phyloP scores from a whole-genome alignment of 495 filamentous ascomycete species.

The Chlorociboria aeruginascens region DNA sequence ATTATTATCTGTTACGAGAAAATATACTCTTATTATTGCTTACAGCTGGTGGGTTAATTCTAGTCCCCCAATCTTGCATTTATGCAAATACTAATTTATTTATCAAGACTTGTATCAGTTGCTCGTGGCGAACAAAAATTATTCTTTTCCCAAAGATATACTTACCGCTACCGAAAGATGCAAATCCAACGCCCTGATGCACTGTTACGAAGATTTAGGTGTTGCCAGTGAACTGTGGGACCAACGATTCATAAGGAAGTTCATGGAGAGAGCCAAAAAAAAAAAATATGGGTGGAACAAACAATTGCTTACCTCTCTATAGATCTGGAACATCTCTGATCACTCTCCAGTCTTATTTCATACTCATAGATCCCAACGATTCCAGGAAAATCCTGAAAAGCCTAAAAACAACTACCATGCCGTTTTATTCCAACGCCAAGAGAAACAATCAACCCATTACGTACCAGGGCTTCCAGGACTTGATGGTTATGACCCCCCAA shows the following conservation, averaged over 20 bases:
- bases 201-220: slow-evolving; percentile 95
- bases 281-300: slow-evolving; percentile 65
- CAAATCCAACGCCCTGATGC: slow-evolving; percentile 92
- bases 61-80: background rate
- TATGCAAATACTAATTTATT: background rate
- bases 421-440: too few relatives aligned
- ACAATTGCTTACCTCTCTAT: too few relatives aligned
- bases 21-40: slow-evolving; percentile 88
- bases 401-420: too few relatives aligned
- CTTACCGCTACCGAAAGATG: slow-evolving; percentile 96
- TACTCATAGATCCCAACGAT: too few relatives aligned
- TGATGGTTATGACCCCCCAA: too few relatives aligned
- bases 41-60: slow-evolving; percentile 61
- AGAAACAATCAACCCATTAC: too few relatives aligned
- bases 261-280: slow-evolving; percentile 45
- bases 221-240: slow-evolving; percentile 96
- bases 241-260: slow-evolving; percentile 74
- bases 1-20: slow-evolving; percentile 89
- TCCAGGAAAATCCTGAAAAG: too few relatives aligned
- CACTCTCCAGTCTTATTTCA: too few relatives aligned
- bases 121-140: slow-evolving; percentile 91
- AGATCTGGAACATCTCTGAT: too few relatives aligned
- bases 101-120: slow-evolving; percentile 70
- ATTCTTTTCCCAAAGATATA: slow-evolving; percentile 83
- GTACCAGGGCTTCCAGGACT: too few relatives aligned